Base-by-base conservation (phyloP, 1,284 basidiomycete species). In the Fomitopsis palustris region DNA sequence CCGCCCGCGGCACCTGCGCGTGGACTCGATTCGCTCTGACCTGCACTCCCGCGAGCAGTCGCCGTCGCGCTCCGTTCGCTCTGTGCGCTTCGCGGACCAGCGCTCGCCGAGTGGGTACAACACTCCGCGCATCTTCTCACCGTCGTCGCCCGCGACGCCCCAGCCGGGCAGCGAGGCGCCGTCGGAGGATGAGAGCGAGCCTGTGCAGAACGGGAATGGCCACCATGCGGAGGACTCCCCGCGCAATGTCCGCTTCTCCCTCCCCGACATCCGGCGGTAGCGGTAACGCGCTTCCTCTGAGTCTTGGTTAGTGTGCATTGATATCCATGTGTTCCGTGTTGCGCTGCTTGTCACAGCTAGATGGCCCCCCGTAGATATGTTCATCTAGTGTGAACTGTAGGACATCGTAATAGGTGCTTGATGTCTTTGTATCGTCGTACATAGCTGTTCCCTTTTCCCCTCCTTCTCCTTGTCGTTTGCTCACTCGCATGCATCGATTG, bases 51-150 rank as follows among this genome's bases (percentile, higher is more conserved):
- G 81, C 43, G 81, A 82, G 29, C 73, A 69, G 47, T 82, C 81
- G 23, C 83, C 81, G 0, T 74, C 81, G 53, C 74, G 81, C 21
- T 82, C 79, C 43, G 38, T 53, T 3, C 35, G 56, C 9, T 58
- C 57, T 35, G 76, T 83, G 52, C 71, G 80, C 51, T 84, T 82
- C 62, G 74, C 72, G 41, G 80, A 82, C 49, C 49, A 58, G 37
- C 59, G 55, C 55, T 73, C 75, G 38, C 58, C 57, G 38, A 70
- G 69, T 51, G 69, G 70, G 49, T 21, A 61, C 49, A 62, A 37
- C 53, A 70, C 72, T 41, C 72, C 72, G 35, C 57, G 66, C 42
- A 31, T 67, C 9, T 25, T 65, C 39, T 65, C 67, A 23, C 65
- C 68, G 4, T 61, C 65, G 29, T 58, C 62, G 39, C 62, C 64